A percentile compares a stretch with the other conserved stretches of the same genome.
phyloP scores from a whole-genome alignment of 371 early-diverging fungal species.

The Gilbertella persicaria region DNA sequence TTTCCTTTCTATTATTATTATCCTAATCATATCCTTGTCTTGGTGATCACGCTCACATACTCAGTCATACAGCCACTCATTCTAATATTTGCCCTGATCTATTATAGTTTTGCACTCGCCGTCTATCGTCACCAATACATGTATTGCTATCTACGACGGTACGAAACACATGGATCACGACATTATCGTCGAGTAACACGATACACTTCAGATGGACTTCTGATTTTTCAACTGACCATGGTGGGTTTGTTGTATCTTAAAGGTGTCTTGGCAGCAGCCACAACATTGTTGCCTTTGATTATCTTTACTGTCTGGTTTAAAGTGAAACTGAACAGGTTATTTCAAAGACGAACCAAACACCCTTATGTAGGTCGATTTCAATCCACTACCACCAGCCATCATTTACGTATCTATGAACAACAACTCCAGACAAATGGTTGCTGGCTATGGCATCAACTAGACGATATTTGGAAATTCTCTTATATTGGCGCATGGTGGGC shows the following conservation, averaged over 20 bases:
- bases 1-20: constrained; percentile 70
- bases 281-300: constrained; percentile 46
- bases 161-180: constrained; percentile 78
- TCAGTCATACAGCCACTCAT: constrained; percentile 87
- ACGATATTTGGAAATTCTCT: constrained; percentile 43
- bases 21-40: constrained; percentile 74
- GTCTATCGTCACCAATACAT: constrained; percentile 81
- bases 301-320: constrained; percentile 58
- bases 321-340: constrained; percentile 45
- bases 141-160: constrained; percentile 84
- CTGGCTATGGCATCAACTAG: constrained; percentile 11
- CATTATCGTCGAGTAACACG: constrained; percentile 77
- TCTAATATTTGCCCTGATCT: constrained; percentile 74
- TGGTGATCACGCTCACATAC: constrained; percentile 86
- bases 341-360: constrained; percentile 43
- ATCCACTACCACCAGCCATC: not conserved
- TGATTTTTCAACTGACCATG: constrained; percentile 87
- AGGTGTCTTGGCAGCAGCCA: constrained; percentile 45
- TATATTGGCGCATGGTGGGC: constrained; percentile 36
- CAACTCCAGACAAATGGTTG: not conserved
- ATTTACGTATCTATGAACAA: not conserved
- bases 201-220: constrained; percentile 76
- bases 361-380: constrained; percentile 42
- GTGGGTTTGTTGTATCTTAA: constrained; percentile 75
- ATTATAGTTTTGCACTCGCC: constrained; percentile 72